Evolutionary conservation across 225 moss, liverwort and hornwort species (phyloP).

Genomic region (Antitrichia curtipendula): DNA sequence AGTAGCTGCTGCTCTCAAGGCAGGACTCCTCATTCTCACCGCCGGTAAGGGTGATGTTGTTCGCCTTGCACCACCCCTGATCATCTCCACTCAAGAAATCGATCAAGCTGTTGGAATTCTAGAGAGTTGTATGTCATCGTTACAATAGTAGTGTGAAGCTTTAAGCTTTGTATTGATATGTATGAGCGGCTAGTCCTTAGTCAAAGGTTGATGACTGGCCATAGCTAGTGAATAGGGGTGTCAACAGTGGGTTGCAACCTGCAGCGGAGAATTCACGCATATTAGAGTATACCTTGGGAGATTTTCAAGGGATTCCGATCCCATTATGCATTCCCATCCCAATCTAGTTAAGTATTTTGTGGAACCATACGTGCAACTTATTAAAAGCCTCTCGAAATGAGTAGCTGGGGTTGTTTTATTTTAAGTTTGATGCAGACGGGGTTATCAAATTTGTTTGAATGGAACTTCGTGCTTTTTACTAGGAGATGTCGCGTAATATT

Average conservation of each 20-base stretch:
- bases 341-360: neutral
- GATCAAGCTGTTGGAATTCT: constrained; percentile 56
- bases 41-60: constrained; percentile 83
- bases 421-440: neutral
- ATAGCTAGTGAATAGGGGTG: neutral
- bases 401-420: neutral
- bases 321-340: neutral
- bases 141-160: neutral
- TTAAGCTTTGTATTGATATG: neutral
- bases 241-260: neutral
- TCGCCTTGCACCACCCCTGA: constrained; percentile 71
- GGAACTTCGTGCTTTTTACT: neutral
- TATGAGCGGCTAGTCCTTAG: neutral
- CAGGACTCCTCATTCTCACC: constrained; percentile 65
- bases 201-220: neutral
- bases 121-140: constrained; percentile 33
- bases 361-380: neutral
- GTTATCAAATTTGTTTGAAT: neutral
- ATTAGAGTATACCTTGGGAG: neutral
- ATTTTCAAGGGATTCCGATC: neutral
- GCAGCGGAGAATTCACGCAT: neutral
- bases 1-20: constrained; percentile 53
- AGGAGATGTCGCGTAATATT: neutral
- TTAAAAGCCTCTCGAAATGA: neutral
- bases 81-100: constrained; percentile 58